Evolutionary conservation across 768 basidiomycete genomes (phyloP).

Genomic region (Hysterangium stoloniferum): DNA sequence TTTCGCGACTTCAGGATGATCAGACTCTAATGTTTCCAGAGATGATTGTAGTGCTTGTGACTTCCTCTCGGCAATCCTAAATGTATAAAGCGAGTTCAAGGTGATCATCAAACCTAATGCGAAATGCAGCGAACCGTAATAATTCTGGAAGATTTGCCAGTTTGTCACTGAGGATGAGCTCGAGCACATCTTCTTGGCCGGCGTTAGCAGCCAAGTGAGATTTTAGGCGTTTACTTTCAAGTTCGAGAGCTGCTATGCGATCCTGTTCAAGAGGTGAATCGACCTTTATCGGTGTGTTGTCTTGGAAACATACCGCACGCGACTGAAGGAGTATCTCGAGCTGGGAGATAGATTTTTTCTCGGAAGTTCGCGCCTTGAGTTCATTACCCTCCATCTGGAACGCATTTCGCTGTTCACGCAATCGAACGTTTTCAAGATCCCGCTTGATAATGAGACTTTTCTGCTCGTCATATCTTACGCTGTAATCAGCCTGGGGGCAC

Average conservation of each 20-base stretch:
- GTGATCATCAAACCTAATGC: conserved; percentile 41
- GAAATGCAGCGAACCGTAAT: conserved; percentile 14
- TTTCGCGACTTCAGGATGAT: conserved; percentile 45
- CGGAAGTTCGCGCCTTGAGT: conserved; percentile 59
- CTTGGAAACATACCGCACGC: conserved; percentile 42
- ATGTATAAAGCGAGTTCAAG: conserved; percentile 31
- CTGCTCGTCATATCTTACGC: conserved; percentile 41
- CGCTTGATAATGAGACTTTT: conserved; percentile 52
- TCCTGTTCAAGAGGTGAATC: conserved; percentile 35
- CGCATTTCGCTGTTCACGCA: conserved; percentile 70
- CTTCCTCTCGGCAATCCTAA: conserved; percentile 47
- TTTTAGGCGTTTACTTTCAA: conserved; percentile 68
- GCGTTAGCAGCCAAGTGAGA: conserved; percentile 67
- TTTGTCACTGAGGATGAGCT: conserved; percentile 55
- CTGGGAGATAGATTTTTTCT: conserved; percentile 53
- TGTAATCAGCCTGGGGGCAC: conserved; percentile 10
- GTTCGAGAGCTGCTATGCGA: conserved; percentile 60
- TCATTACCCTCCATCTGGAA: conserved; percentile 57
- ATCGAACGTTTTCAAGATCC: conserved; percentile 56
- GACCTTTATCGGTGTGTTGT: not conserved
- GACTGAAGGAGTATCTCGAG: conserved; percentile 57
- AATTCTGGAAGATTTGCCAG: conserved; percentile 32
- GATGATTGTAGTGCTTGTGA: conserved; percentile 44
- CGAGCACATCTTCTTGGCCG: conserved; percentile 63
- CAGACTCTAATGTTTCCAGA: conserved; percentile 35